Evolutionary conservation across 495 filamentous ascomycete genomes (phyloP).

Genomic region (Oleoguttula mirabilis): DNA sequence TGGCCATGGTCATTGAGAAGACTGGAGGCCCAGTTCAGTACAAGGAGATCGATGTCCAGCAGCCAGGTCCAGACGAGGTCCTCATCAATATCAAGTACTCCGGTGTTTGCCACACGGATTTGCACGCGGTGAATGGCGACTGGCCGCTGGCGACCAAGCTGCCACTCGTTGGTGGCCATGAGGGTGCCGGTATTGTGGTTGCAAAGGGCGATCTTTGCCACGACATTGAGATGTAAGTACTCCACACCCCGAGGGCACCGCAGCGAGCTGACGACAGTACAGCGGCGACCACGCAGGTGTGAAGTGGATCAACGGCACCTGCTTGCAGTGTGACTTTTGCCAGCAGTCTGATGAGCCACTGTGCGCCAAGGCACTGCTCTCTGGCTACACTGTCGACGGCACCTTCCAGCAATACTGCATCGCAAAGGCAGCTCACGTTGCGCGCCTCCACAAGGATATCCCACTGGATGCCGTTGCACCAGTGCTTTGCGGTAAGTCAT

Average conservation of each 20-base stretch:
- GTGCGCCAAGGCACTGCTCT: conserved; percentile 58
- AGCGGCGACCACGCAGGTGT: conserved; percentile 68
- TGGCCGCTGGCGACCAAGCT: conserved; percentile 72
- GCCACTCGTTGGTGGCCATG: conserved; percentile 87
- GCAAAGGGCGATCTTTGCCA: conserved; percentile 60
- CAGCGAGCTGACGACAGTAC: too few relatives aligned
- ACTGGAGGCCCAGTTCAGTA: conserved; percentile 59
- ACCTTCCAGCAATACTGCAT: conserved; percentile 88
- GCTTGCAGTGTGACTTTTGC: conserved; percentile 70
- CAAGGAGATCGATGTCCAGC: conserved; percentile 71
- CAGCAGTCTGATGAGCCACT: conserved; percentile 62
- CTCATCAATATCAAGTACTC: conserved; percentile 85
- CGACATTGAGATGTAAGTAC: conserved; percentile 43
- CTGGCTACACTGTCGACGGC: conserved; percentile 85
- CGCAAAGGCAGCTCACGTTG: conserved; percentile 71
- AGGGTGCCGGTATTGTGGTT: conserved; percentile 75
- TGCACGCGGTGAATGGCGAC: conserved; percentile 72
- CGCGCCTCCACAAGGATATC: conserved; percentile 62
- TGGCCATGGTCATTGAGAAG: conserved; percentile 77
- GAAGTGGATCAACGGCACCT: conserved; percentile 85
- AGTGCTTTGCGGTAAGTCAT: conserved; percentile 38
- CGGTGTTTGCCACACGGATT: conserved; percentile 75
- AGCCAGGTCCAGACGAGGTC: conserved; percentile 76
- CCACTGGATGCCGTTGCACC: conserved; percentile 68
- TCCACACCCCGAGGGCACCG: too few relatives aligned